These are phyloP conservation scores for Colletotrichum phormii DNA, from an alignment of 2,329 filamentous ascomycete genomes.

Conservation along the genomic window DNA sequence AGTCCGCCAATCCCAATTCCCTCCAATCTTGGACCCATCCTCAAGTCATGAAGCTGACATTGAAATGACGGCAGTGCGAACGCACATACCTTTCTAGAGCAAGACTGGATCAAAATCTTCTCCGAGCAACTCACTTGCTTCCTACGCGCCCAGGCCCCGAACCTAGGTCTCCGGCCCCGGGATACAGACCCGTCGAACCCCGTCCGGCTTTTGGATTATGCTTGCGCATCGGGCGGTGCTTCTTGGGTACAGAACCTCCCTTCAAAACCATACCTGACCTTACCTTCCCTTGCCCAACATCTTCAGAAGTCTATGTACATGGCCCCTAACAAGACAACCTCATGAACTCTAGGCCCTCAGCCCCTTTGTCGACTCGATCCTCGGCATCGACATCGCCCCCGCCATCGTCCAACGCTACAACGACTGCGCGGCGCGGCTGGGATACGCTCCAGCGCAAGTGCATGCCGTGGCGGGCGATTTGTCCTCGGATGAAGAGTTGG, in stretches of 20 bases:
- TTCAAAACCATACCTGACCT: neutral
- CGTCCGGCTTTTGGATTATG: conserved; percentile 38
- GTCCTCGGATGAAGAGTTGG: conserved; percentile 38
- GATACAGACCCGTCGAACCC: neutral
- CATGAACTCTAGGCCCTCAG: conserved; percentile 43
- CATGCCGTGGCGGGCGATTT: conserved; percentile 47
- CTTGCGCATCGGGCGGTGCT: conserved; percentile 37
- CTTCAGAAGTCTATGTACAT: no score
- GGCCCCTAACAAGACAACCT: neutral
- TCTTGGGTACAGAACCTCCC: conserved; percentile 25
- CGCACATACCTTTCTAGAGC: conserved; percentile 23
- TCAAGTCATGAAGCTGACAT: neutral
- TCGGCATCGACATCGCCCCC: conserved; percentile 50
- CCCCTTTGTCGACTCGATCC: conserved; percentile 43
- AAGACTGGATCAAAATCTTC: conserved; percentile 38
- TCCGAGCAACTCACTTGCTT: conserved; percentile 29
- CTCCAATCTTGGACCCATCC: neutral
- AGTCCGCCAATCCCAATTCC: conserved; percentile 12
- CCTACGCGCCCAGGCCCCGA: conserved; percentile 26
- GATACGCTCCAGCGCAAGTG: conserved; percentile 41
- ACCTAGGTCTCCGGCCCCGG: conserved; percentile 20
- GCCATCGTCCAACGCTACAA: conserved; percentile 49
- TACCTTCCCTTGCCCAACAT: no score
- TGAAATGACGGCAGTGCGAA: conserved; percentile 13
- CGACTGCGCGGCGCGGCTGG: conserved; percentile 40